These are phyloP conservation scores for Phytophthora colocasiae DNA, from an alignment of 352 stramenopile species.

Conservation along the genomic window DNA sequence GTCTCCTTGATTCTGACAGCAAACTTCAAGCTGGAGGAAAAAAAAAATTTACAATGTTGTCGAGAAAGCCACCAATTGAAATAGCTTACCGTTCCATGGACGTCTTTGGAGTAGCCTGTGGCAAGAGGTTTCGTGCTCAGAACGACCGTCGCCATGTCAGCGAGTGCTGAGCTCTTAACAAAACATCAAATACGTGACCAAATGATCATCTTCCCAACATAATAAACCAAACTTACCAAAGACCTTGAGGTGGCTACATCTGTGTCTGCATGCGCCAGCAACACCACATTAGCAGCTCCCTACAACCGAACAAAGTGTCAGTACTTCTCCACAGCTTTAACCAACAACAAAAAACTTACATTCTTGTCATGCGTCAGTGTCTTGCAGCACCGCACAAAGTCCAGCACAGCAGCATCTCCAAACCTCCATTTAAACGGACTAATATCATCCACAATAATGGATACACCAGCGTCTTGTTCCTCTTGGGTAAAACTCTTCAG, in stretches of 20 bases:
- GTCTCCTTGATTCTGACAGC: too few species aligned
- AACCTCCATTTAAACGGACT: conserved; percentile 69
- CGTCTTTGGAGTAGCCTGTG: conserved; percentile 79
- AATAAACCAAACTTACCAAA: conserved; percentile 13
- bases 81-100: conserved; percentile 68
- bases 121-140: conserved; percentile 60
- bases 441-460: conserved; percentile 73
- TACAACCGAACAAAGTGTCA: conserved; percentile 19
- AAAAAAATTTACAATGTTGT: too few species aligned
- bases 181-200: neutral
- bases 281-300: conserved; percentile 55
- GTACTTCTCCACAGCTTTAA: conserved; percentile 1
- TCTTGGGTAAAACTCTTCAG: conserved; percentile 23
- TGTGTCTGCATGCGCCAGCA: conserved; percentile 65
- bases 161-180: conserved; percentile 55
- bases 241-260: conserved; percentile 31
- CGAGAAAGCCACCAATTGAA: neutral
- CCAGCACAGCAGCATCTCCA: conserved; percentile 45
- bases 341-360: conserved; percentile 17
- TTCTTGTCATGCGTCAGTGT: conserved; percentile 59
- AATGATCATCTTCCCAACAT: neutral
- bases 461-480: conserved; percentile 29
- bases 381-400: conserved; percentile 74
- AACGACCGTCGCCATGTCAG: conserved; percentile 62
- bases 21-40: too few species aligned